Evolutionary conservation across 495 filamentous ascomycete genomes (phyloP).

Genomic region (Rostrohypoxylon terebratum): DNA sequence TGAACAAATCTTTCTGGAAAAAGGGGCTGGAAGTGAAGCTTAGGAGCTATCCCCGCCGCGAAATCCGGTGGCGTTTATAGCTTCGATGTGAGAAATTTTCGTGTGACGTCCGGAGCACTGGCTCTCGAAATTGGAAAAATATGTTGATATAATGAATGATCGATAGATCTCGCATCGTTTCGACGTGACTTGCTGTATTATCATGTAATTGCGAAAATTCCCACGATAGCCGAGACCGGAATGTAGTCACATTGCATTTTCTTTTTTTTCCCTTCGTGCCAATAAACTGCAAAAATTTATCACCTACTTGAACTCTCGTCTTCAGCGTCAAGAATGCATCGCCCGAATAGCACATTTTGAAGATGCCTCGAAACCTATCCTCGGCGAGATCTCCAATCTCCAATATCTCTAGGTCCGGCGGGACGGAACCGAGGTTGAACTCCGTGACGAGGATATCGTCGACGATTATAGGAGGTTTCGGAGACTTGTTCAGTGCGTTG

Average conservation of each 20-base stretch:
- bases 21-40: slow-evolving; percentile 12
- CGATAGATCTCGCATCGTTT: slow-evolving; percentile 12
- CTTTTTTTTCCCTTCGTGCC: slow-evolving; percentile 2
- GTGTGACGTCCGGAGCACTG: slow-evolving; percentile 29
- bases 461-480: slow-evolving; percentile 98
- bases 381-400: slow-evolving; percentile 97
- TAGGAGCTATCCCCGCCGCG: not conserved
- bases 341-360: slow-evolving; percentile 97
- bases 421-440: slow-evolving; percentile 91
- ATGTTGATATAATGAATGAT: slow-evolving; percentile 4
- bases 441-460: slow-evolving; percentile 99
- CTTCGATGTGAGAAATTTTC: slow-evolving; percentile 16
- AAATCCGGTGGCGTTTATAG: not conserved
- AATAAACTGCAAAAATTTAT: slow-evolving; percentile 3
- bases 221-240: slow-evolving; percentile 35
- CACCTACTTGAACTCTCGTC: slow-evolving; percentile 86
- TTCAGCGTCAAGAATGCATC: slow-evolving; percentile 94
- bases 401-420: slow-evolving; percentile 93
- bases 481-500: slow-evolving; percentile 94
- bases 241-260: not conserved
- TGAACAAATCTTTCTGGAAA: slow-evolving; percentile 20
- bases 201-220: slow-evolving; percentile 26
- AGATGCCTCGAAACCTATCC: slow-evolving; percentile 96
- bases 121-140: slow-evolving; percentile 20
- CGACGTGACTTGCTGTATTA: slow-evolving; percentile 17